Evolutionary conservation across 192 early-diverging fungal genomes (phyloP), one percentile per base, ranked within the genome.

Genomic region (Linnemannia elongata): DNA sequence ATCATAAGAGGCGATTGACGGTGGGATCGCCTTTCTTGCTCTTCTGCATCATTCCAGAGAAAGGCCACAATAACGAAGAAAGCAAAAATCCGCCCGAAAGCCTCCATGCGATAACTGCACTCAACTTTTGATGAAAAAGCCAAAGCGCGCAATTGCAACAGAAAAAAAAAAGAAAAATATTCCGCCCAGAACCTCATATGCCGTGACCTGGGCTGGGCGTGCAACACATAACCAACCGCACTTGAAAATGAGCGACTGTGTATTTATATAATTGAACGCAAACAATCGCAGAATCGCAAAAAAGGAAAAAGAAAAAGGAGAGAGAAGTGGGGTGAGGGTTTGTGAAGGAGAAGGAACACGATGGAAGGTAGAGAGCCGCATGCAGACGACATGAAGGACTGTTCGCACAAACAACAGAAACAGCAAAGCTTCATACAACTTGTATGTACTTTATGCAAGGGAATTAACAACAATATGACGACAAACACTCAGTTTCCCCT

Each of bases 241-340:
- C 44, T 15, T 45, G 13, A 45, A 44, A 60, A n/a, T 27, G 57
- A 60, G 30, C 60, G 60, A 35, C 15, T 45, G 12, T 45, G 12
- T 66, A 66, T 66, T 66, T 66, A 33, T 35, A 69, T 22, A 71
- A 69, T 24, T 38, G 49, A 36, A 74, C 52, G 66, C 47, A 63
- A 52, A 69, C 33, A 38, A 74, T 81, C 72, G 72, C 80, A 47
- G n/a, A 75, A 81, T 76, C 74, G 74, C 80, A 81, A 35, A 70
- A 74, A 80, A 68, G 33, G 66, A 69, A 81, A 75, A 81, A 41
- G 20, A 55, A 81, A 69, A 74, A 49, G 38, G 55, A 33, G 54
- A 57, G 4, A 8, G 24, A 9, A 57, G n/a, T 18, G 52, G 52
- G 1, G 52, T 18, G 18, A 18, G 24, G 52, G 52, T 3, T 54